Evolutionary conservation across 2,329 filamentous ascomycete species (phyloP).

Genomic region (Sarocladiaceae sp.): DNA sequence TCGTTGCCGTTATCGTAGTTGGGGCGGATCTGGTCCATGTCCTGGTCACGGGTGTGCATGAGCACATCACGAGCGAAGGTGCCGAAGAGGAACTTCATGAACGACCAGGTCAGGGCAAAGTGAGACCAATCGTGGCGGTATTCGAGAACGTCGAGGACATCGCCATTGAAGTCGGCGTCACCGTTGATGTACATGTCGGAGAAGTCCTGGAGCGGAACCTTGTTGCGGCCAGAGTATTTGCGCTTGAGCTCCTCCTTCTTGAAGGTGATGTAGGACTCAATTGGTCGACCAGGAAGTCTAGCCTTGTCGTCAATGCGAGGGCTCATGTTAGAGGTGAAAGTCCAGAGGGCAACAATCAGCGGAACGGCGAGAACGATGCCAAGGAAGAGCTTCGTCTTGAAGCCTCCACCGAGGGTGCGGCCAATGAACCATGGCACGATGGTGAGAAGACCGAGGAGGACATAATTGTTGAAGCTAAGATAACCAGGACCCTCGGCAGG

Average conservation of each 20-base stretch:
- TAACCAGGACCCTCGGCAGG: conserved; percentile 81
- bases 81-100: conserved; percentile 80
- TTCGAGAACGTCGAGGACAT: conserved; percentile 81
- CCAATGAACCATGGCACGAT: conserved; percentile 73
- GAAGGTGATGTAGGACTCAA: conserved; percentile 88
- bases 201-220: conserved; percentile 88
- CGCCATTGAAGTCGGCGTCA: conserved; percentile 91
- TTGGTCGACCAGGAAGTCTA: conserved; percentile 73
- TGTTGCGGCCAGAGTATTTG: conserved; percentile 71
- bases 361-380: conserved; percentile 71
- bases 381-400: conserved; percentile 86
- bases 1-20: conserved; percentile 98
- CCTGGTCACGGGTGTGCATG: conserved; percentile 70
- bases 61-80: conserved; percentile 80
- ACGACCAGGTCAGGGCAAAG: conserved; percentile 85
- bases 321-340: conserved; percentile 69
- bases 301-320: conserved; percentile 92
- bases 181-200: conserved; percentile 97
- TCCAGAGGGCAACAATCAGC: conserved; percentile 78
- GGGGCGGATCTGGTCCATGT: conserved; percentile 95
- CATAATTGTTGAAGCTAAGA: conserved; percentile 80
- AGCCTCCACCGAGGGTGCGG: conserved; percentile 79
- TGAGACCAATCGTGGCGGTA: conserved; percentile 96
- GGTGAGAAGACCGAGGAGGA: conserved; percentile 64
- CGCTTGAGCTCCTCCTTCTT: conserved; percentile 54